Evolutionary conservation across 768 basidiomycete species (phyloP), one percentile per base, ranked within the genome.

Genomic region (Boletus edulis): DNA sequence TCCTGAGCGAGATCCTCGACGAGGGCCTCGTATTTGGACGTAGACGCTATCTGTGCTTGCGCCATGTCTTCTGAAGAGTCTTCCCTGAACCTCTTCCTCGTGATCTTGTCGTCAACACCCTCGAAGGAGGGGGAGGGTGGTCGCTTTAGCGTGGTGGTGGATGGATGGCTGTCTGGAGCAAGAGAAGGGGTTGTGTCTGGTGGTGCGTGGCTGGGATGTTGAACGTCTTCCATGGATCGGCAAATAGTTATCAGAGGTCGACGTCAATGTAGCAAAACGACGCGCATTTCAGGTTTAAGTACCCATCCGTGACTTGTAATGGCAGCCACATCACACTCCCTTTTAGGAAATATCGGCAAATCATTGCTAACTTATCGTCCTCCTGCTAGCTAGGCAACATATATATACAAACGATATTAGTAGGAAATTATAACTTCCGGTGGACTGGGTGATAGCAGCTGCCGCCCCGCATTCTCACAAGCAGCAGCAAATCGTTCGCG

Each of bases 1-100:
- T 92, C 90, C 64, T 87, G 78, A 27, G 78, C 81, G 51, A 91
- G 72, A 60, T 86, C 81, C 40, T 86, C 83, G 22, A 78, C 78
- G 52, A 90, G 76, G 14, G 58, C 41, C 18, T 57, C 57, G 20
- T 65, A 59, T 57, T 65, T 63, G 27, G 65, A 66, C 29, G 55
- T 46, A 2, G 63, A 66, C 13, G 53, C 49, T 48, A 52, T 58
- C 61, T 44, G 58, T 14, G 18, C 20, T 51, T 59, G 48, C 1
- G 50, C 17, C 46, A 39, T 52, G 35, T 68, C 69, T 46, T 62
- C 43, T 42, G 71, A 44, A n/a, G 59, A 31, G 49, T 74, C 75
- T 55, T 82, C 81, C 67, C 80, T 87, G 63, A 81, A 66, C 67
- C 82, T 79, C 77, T 89, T 89, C 62, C 81, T 76, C 62, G 74